Base-by-base conservation (phyloP, 2,329 filamentous ascomycete genomes). In the Aureobasidium uvarum region DNA sequence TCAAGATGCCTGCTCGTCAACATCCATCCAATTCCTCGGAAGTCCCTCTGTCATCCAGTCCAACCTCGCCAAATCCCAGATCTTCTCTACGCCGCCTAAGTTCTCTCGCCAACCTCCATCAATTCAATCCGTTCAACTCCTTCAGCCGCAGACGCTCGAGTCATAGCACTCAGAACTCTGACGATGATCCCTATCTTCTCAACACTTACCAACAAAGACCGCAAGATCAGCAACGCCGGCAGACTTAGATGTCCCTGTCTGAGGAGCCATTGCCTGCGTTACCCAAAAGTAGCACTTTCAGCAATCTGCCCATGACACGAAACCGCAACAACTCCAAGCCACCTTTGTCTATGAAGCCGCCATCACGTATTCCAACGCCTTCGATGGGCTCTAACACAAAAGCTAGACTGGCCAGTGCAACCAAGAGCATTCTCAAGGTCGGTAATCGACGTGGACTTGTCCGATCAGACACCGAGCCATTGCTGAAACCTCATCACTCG, bases 281-380 rank as follows among this genome's bases (percentile, higher is more conserved):
- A 69, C 73, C 74, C 33, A 69, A 73, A 52, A 76, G 74, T 66
- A 69, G 71, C 31, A 76, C 75, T 8, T 74, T 76, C 64, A 75
- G 74, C 67, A 75, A 76, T 60, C 68, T 77, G 20, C 71, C 73
- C 5, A 46, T 74, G n/a, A 73, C 74, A 1, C 69, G 68, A 28
- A 50, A n/a, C 8, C 36, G 20, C 10, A 31, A 38, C n/a, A 3
- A n/a, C 8, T 62, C 56, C 8, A 50, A 46, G 39, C 36, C 51
- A 56, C 52, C 55, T 20, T 18, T 23, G 18, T 25, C 39, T 23
- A 28, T 41, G 23, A n/a, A 48, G 10, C 62, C 55, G 6, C 31
- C 55, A 48, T 64, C 45, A 31, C 58, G 65, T 10, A 62, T 67
- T 18, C 64, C 64, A 13, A 67, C 66, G 1, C 64, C 65, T 8